Evolutionary conservation across 805 yeast genomes (phyloP), one percentile per base, ranked within the genome.

Genomic region (Nakazawaea pomicola): DNA sequence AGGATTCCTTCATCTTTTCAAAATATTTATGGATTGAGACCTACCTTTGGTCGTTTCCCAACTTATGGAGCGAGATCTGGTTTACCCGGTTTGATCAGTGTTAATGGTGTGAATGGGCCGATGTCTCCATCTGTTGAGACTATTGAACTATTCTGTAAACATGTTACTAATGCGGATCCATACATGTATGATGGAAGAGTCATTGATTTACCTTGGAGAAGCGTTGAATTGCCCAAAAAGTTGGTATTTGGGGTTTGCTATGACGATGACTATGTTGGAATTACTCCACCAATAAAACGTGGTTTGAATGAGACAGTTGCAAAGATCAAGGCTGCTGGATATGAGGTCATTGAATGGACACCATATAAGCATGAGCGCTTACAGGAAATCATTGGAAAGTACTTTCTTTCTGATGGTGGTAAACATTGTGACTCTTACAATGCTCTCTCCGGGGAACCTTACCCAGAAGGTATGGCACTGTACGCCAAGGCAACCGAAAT

Each of bases 71-170:
- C 57, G 5, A 48, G 61, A 21, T 49, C 64, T 7, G 65, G 62
- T 1, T 41, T 57, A 4, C 57, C 64, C 54, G 64, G 74, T 50
- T 63, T 64, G 51, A 72, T 70, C 42, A 46, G 62, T 3, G 60
- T 72, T 15, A 58, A 60, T 29, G 58, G 72, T 14, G 70, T 71
- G 11, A 63, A 65, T 45, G 82, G 81, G 1, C 79, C 80, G 1
- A 51, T 75, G 47, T 55, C 73, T 1, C 52, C 56, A 4, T 53
- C 61, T 5, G 46, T 70, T 8, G 67, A 65, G 20, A 53, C 65
- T n/a, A 40, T 74, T 18, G 68, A 65, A 25, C 44, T 51, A 9
- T 62, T 56, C 36, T 55, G 62, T 7, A 57, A 57, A 35, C 24
- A 55, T 2, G 45, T 69, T 2, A 41, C 56, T 29, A 53, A 40